A percentile compares a stretch with the other conserved stretches of the same genome.
Conservation (phyloP, 2,329 filamentous ascomycete genomes). For the Paracamarosporium sp. region DNA sequence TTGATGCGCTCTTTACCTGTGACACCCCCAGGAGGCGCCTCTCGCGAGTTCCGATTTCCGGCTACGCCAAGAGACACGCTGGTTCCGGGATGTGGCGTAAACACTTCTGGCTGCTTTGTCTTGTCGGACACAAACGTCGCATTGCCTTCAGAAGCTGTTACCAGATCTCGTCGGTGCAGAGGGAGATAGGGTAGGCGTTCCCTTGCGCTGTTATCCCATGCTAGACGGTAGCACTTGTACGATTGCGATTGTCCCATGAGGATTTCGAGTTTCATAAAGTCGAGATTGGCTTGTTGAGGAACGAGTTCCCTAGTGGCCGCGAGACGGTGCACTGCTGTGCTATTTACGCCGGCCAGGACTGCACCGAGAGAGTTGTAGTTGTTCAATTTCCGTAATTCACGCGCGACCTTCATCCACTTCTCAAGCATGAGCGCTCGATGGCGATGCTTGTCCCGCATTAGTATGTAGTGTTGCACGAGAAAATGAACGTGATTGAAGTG, state of each 20-base stretch:
- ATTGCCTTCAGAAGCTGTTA: conserved; percentile 91
- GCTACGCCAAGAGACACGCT: conserved; percentile 38
- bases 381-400: conserved; percentile 85
- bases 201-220: conserved; percentile 92
- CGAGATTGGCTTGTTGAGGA: conserved; percentile 73
- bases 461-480: conserved; percentile 61
- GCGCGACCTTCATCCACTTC: conserved; percentile 91
- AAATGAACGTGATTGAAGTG: conserved; percentile 71
- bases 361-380: conserved; percentile 98
- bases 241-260: conserved; percentile 86
- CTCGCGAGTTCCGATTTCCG: conserved; percentile 48
- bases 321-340: conserved; percentile 83
- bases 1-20: conserved; percentile 74
- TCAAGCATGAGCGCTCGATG: conserved; percentile 90
- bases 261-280: conserved; percentile 86
- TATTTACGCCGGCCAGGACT: conserved; percentile 89
- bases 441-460: conserved; percentile 94
- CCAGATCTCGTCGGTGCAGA: conserved; percentile 85
- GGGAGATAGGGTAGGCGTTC: conserved; percentile 94
- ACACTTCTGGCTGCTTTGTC: conserved; percentile 30
- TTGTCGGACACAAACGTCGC: conserved; percentile 77
- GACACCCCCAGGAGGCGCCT: conserved; percentile 45
- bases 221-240: conserved; percentile 93
- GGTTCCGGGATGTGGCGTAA: conserved; percentile 44
- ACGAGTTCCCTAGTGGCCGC: conserved; percentile 80